Evolutionary conservation across 1,139 yeast genomes (phyloP).

Genomic region (Kodamaea sp.): DNA sequence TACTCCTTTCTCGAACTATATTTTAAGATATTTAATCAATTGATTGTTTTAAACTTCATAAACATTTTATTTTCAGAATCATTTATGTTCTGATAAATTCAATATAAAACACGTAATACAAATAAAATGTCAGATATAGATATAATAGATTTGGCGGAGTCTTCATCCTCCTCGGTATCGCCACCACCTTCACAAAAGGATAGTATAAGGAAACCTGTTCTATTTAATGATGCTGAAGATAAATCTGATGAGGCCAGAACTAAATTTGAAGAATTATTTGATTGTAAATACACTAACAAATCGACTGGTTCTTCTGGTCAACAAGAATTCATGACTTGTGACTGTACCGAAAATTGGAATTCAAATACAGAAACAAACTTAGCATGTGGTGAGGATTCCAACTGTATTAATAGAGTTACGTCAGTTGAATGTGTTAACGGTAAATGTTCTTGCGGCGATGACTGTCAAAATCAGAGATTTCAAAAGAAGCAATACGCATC

Average conservation of each 20-base stretch:
- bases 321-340: slow-evolving; percentile 84
- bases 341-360: slow-evolving; percentile 59
- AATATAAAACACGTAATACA: too few species aligned
- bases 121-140: too few species aligned
- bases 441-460: slow-evolving; percentile 68
- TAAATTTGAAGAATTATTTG: slow-evolving; percentile 52
- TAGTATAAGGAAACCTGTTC: slow-evolving; percentile 17
- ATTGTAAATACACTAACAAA: slow-evolving; percentile 60
- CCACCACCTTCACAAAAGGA: slow-evolving; percentile 4
- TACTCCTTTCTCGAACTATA: too few species aligned
- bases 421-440: slow-evolving; percentile 85
- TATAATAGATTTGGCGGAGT: not conserved
- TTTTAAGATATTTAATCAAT: too few species aligned
- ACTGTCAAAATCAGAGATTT: slow-evolving; percentile 85
- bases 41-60: too few species aligned
- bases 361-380: slow-evolving; percentile 35
- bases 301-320: slow-evolving; percentile 65
- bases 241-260: slow-evolving; percentile 68
- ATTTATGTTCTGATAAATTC: too few species aligned
- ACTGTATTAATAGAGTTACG: slow-evolving; percentile 88
- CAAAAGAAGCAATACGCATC: slow-evolving; percentile 70
- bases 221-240: slow-evolving; percentile 50
- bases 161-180: slow-evolving; percentile 2
- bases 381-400: slow-evolving; percentile 85
- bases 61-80: too few species aligned